phyloP scores from a whole-genome alignment of 2,329 filamentous ascomycete species.

The Xylaria sp. region DNA sequence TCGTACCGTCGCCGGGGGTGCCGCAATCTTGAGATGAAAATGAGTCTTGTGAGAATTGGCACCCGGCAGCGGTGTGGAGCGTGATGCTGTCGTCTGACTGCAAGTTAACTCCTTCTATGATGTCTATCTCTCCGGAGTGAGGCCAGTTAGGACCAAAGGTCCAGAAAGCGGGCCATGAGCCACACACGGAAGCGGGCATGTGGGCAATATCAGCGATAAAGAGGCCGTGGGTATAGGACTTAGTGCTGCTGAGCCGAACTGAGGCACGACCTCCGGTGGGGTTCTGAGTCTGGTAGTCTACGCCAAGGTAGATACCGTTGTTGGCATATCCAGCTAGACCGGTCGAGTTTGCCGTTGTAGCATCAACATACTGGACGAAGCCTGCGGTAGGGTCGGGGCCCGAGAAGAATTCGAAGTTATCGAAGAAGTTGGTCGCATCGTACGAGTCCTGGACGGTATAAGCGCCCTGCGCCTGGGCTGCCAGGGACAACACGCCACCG shows the following conservation, averaged over 20 bases:
- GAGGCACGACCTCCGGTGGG: conserved; percentile 72
- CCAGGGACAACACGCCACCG: conserved; percentile 42
- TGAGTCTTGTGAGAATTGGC: conserved; percentile 59
- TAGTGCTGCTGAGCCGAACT: conserved; percentile 74
- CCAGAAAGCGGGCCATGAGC: conserved; percentile 82
- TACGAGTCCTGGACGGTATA: conserved; percentile 62
- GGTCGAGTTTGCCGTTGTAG: conserved; percentile 65
- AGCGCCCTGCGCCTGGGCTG: conserved; percentile 40
- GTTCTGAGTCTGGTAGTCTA: conserved; percentile 69
- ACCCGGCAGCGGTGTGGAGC: conserved; percentile 73
- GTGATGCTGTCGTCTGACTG: conserved; percentile 70
- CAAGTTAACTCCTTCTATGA: conserved; percentile 80
- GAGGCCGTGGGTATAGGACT: conserved; percentile 74
- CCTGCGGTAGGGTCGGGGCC: conserved; percentile 76
- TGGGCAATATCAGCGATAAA: conserved; percentile 79
- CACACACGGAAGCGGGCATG: conserved; percentile 78
- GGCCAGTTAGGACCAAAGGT: conserved; percentile 78
- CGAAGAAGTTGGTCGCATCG: conserved; percentile 66
- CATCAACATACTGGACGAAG: conserved; percentile 75
- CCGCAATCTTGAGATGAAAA: conserved; percentile 68
- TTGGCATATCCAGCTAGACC: conserved; percentile 68
- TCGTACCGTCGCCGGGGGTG: conserved; percentile 58
- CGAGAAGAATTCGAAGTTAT: conserved; percentile 66
- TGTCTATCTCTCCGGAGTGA: conserved; percentile 77
- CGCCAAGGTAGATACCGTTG: conserved; percentile 73